A percentile compares a stretch with the other conserved stretches of the same genome.
phyloP scores from a whole-genome alignment of 2,329 filamentous ascomycete species.

The Fusarium nematophilum region DNA sequence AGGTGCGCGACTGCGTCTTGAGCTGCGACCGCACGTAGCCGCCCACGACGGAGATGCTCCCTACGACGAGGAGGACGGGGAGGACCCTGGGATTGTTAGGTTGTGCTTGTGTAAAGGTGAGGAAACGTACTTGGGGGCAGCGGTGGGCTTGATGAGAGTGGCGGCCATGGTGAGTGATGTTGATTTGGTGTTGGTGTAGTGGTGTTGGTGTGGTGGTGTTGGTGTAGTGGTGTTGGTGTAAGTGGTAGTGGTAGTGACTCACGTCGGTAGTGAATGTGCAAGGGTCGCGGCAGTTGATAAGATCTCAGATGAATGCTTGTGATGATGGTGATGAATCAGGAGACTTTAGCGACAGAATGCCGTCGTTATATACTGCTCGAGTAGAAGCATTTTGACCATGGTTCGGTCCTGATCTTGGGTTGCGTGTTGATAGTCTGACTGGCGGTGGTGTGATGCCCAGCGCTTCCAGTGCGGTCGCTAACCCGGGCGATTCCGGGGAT shows the following conservation, averaged over 20 bases:
- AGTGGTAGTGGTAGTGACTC: constrained; percentile 21
- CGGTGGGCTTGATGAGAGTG: constrained; percentile 29
- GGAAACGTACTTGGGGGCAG: constrained; percentile 32
- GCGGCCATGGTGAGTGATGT: constrained; percentile 33
- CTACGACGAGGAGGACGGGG: constrained; percentile 37
- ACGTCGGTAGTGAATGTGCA: constrained; percentile 7
- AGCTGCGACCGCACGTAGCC: constrained; percentile 36
- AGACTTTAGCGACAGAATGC: neutral
- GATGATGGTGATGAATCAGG: constrained; percentile 19
- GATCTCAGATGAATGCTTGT: constrained; percentile 21
- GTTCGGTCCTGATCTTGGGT: constrained; percentile 19
- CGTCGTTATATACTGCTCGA: constrained; percentile 29
- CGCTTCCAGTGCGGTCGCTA: constrained; percentile 23
- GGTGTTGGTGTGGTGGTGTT: constrained; percentile 15
- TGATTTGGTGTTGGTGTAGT: constrained; percentile 2
- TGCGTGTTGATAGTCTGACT: constrained; percentile 40
- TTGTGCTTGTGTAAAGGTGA: neutral
- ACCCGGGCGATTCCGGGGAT: constrained; percentile 34
- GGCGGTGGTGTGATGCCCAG: constrained; percentile 37
- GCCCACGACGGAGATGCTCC: constrained; percentile 33
- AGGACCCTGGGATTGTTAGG: constrained; percentile 32
- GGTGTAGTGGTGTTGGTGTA: constrained; percentile 10
- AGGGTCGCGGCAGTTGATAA: constrained; percentile 18
- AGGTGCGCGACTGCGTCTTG: constrained; percentile 31
- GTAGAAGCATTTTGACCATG: neutral